Evolutionary conservation across 176 grass and related monocot species (phyloP), one percentile per base, ranked within the genome.

Genomic region (Alloteropsis semialata): DNA sequence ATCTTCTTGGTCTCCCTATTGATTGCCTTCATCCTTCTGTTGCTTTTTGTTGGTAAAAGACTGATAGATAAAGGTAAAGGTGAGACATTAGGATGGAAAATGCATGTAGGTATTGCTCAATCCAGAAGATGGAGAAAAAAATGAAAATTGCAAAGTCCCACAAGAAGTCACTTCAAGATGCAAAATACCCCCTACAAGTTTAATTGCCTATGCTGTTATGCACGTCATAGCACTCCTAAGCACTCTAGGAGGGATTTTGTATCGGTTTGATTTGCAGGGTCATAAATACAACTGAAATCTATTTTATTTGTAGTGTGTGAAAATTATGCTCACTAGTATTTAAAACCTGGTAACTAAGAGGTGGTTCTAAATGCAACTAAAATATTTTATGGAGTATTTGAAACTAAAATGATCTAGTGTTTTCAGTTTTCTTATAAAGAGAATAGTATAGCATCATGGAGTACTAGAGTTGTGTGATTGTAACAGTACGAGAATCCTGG

Each of bases 11-110:
- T 39, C 85, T 94, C 90, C 53, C 13, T 79, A 14, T 91, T 12
- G 8, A 90, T 92, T 30, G 60, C 71, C 71, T 81, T 86, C 82
- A 94, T 97, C 76, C 72, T 91, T 46, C 59, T 84, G 55, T 94
- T 94, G 69, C 74, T 92, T 65, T 82, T 46, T 61, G 87, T 97
- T 2, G 91, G 91, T 46, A 97, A 56, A 22, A 88, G 76, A 30
- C 91, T 97, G 54, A 3, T 72, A 15, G 6, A 9, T 17, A 3
- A 36, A 56, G 29, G 16, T 32, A 45, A 21, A 57, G 32, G 10
- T 56, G 53, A 80, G 66, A 59, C 55, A 36, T 36, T 56, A 66
- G 30, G 21, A 24, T 41, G 21, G 41, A 22, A 68, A 68, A 41
- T 41, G 65, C n/a, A 19, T 41, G 16, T 2, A 22, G 1, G 28